Base-by-base conservation (phyloP, 805 yeast genomes). In the Tetrapisispora arboricola region DNA sequence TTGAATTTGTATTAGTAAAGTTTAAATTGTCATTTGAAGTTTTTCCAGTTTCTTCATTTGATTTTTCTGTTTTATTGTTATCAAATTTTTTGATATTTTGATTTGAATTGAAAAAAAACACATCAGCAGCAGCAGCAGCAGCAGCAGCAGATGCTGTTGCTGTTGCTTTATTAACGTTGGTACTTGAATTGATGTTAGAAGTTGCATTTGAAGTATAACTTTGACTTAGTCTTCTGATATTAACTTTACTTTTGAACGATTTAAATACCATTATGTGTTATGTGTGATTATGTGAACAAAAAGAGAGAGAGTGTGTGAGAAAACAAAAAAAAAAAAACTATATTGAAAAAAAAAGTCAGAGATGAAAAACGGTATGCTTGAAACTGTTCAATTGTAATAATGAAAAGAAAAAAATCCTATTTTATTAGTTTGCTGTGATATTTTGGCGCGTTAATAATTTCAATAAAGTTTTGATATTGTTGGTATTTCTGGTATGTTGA, bases 21-120 rank as follows among this genome's bases (percentile, higher is more conserved):
- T 58, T 59, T 2, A 64, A 43, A 30, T 65, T 66, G 28, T 60
- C 59, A 44, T 61, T 61, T 10, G 24, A 3, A 16, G 9, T 24
- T 5, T 17, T 15, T 3, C n/a, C n/a, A n/a, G 27, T 17, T 11
- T 19, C 26, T 8, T 24, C 26, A 8, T 19, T 9, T 31, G 18
- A 19, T 31, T 9, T 16, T 11, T 32, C 7, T 22, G 26, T 24
- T 7, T 17, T 25, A 13, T 34, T 25, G 22, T 19, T 3, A 26
- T 28, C 27, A 12, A 22, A 20, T 40, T 63, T 65, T 40, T 63
- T 59, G 44, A 64, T 46, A 49, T 63, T 54, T 47, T 65, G 66
- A 49, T 63, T 65, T n/a, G 69, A 55, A 21, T 66, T 64, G 41
- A 65, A 69, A 38, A 66, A 66, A 45, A 66, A 66, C 7, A 66